phyloP scores from a whole-genome alignment of 2,329 filamentous ascomycete genomes.

The Clonostachys sp. region DNA sequence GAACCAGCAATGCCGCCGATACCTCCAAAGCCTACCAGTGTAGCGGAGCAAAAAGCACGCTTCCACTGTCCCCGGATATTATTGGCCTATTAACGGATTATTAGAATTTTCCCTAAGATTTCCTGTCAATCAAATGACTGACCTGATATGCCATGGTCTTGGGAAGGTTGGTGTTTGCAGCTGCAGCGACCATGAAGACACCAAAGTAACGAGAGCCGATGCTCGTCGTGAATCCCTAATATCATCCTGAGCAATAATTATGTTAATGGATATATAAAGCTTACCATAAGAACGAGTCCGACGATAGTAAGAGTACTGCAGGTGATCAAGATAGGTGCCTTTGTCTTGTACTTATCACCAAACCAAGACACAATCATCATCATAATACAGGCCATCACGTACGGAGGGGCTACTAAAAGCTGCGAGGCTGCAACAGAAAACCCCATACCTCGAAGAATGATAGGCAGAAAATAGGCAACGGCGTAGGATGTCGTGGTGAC shows the following conservation, averaged over 20 bases:
- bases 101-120: too few species aligned
- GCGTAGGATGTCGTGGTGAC: conserved; percentile 8
- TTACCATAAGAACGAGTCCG: conserved; percentile 5
- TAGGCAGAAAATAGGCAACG: conserved; percentile 11
- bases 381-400: conserved; percentile 10
- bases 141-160: conserved; percentile 8
- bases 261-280: neutral
- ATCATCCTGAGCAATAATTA: neutral
- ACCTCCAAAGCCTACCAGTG: conserved; percentile 10
- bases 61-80: conserved; percentile 16
- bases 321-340: conserved; percentile 10
- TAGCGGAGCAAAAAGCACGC: conserved; percentile 12
- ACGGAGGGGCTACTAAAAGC: conserved; percentile 15
- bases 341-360: conserved; percentile 11
- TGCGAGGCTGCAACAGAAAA: conserved; percentile 9
- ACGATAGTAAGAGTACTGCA: conserved; percentile 6
- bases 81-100: conserved; percentile 2
- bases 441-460: conserved; percentile 11
- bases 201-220: conserved; percentile 11
- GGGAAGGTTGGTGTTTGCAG: conserved; percentile 7
- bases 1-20: conserved; percentile 13
- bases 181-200: conserved; percentile 10
- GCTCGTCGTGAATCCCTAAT: conserved; percentile 2
- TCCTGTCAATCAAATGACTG: too few species aligned
- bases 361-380: conserved; percentile 10